Evolutionary conservation across 2,329 filamentous ascomycete species (phyloP), one percentile per base, ranked within the genome.

Genomic region (Trichocomaceae sp.): DNA sequence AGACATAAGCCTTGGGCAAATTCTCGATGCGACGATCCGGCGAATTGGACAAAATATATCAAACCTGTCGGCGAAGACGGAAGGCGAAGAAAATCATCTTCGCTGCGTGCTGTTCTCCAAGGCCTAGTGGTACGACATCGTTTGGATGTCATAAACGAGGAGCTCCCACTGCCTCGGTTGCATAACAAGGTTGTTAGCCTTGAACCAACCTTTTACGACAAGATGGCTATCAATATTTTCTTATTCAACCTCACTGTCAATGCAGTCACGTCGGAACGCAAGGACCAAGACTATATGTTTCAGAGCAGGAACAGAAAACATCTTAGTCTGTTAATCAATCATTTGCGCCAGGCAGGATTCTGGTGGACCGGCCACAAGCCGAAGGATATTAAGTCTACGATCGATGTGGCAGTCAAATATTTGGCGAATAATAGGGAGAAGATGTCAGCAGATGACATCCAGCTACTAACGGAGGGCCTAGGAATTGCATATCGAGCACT

Each of bases 231-330:
- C 23, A 96, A 96, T 61, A 72, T 95, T 1, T 96, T 96, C 65
- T 82, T 88, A 0, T 87, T 93, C 71, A 84, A 89, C 65, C 82
- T 96, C 47, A 85, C 88, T 1, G 85, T 89, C 60, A 97, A 97
- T 65, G 84, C 90, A 0, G 84, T 97, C 0, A 91, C 91, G 22
- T 96, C 90, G 5, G 88, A 96, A 65, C 79, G 91, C 10, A 83
- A 81, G 0, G 92, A 92, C 62, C 77, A 82, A 54, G 91, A 96
- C 66, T 96, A 96, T 66, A 86, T 97, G 59, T 96, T 96, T 62
- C 87, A 96, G 62, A 80, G 82, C 0, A 83, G 80, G 12, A 91
- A 91, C 62, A 75, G 81, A 29, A 85, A 83, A 58, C 78, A 79
- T 39, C 74, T 95, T 12, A 73, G 84, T 23, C 77, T 82, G 52